A percentile compares a stretch with the other conserved stretches of the same genome.
Conservation (phyloP, 2,329 filamentous ascomycete genomes). For the Endoconidiophora polonica region DNA sequence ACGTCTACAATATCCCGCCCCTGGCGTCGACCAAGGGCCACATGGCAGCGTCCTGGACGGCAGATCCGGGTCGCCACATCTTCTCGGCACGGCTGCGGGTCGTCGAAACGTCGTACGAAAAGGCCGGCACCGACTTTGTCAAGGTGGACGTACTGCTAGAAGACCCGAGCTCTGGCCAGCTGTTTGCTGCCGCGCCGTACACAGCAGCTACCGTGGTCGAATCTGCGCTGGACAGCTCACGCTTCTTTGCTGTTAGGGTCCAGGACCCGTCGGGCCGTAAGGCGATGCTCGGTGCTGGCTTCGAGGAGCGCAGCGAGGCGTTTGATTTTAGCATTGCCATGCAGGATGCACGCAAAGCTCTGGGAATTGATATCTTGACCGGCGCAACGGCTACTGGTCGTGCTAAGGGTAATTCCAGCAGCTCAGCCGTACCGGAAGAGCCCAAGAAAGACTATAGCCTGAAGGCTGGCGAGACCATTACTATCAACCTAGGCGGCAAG, state of each 20-base stretch:
- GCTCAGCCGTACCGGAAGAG: conserved; percentile 22
- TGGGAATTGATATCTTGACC: conserved; percentile 35
- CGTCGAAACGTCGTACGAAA: conserved; percentile 51
- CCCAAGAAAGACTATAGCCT: conserved; percentile 64
- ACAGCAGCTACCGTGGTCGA: conserved; percentile 49
- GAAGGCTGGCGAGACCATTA: conserved; percentile 82
- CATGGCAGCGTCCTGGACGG: conserved; percentile 61
- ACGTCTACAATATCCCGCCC: conserved; percentile 79
- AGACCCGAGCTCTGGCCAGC: conserved; percentile 51
- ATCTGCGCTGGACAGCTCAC: conserved; percentile 58
- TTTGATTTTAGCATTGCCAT: conserved; percentile 73
- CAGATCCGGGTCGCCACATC: conserved; percentile 54
- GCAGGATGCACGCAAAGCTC: conserved; percentile 57
- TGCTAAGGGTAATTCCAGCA: neutral
- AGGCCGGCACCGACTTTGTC: conserved; percentile 32
- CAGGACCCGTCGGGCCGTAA: conserved; percentile 59
- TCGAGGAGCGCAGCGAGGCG: conserved; percentile 71
- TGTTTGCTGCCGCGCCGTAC: conserved; percentile 78
- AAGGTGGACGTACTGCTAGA: conserved; percentile 66
- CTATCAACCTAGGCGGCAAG: conserved; percentile 35
- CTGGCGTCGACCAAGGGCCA: conserved; percentile 64
- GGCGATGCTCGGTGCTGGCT: conserved; percentile 68
- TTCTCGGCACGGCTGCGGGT: conserved; percentile 72
- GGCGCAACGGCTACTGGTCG: conserved; percentile 15
- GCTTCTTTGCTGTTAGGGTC: conserved; percentile 74